Evolutionary conservation across 2,329 filamentous ascomycete species (phyloP).

Genomic region (Alternaria conjuncta): DNA sequence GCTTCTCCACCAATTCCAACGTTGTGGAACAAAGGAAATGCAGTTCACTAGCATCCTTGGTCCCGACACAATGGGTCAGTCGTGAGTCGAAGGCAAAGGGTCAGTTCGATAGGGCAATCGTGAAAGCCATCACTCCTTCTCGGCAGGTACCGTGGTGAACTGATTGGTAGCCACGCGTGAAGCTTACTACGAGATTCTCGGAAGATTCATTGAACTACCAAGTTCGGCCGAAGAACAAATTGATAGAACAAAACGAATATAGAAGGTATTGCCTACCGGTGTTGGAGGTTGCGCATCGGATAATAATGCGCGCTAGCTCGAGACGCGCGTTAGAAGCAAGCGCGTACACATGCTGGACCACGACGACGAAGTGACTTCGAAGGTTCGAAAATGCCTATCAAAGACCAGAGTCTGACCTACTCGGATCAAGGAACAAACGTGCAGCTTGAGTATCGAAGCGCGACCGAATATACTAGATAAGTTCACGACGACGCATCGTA

Average conservation of each 20-base stretch:
- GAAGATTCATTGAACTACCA: background rate
- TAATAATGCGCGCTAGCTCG: background rate
- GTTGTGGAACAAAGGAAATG: background rate
- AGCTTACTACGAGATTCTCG: background rate
- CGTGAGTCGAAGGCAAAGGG: background rate
- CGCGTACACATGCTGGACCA: background rate
- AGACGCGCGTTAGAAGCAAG: background rate
- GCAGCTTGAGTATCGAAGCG: background rate
- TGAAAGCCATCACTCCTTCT: too few relatives aligned
- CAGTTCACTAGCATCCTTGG: background rate
- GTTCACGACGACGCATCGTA: background rate
- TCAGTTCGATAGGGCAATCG: background rate
- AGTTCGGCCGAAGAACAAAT: background rate
- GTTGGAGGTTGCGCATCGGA: background rate
- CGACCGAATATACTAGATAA: background rate
- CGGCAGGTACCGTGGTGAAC: background rate
- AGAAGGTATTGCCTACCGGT: background rate
- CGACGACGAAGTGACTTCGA: background rate
- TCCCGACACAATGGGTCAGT: background rate
- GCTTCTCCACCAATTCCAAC: background rate
- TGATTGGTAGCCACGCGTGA: background rate
- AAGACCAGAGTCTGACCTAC: accelerated
- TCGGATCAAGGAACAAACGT: background rate
- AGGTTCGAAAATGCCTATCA: background rate
- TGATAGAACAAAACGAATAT: background rate